A percentile compares a stretch with the other conserved stretches of the same genome.
phyloP scores from a whole-genome alignment of 345 rosid genomes.

The Murraya paniculata region DNA sequence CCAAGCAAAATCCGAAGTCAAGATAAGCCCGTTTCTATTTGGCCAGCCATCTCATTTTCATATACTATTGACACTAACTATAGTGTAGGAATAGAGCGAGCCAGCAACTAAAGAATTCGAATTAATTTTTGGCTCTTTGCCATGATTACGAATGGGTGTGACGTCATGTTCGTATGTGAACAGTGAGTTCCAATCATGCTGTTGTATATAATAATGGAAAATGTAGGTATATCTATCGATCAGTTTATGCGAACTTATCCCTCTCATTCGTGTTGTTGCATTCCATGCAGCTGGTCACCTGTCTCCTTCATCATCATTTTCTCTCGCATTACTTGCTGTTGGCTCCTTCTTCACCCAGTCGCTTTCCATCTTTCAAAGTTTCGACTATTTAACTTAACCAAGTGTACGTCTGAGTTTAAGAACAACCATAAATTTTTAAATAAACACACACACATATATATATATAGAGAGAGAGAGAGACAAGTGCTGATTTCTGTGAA shows the following conservation, averaged over 20 bases:
- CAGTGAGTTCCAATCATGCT: slow-evolving; percentile 32
- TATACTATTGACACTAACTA: no score
- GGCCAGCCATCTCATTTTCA: slow-evolving; percentile 24
- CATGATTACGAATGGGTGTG: not conserved
- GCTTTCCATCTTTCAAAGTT: not conserved
- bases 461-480: no score
- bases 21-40: not conserved
- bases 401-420: not conserved
- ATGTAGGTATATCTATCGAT: not conserved
- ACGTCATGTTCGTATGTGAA: slow-evolving; percentile 22
- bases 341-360: not conserved
- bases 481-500: not conserved
- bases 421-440: not conserved
- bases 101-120: no score
- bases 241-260: not conserved
- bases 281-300: slow-evolving; percentile 15
- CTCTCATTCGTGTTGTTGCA: not conserved
- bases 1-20: not conserved
- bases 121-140: not conserved
- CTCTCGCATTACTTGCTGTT: not conserved
- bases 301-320: slow-evolving; percentile 15
- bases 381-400: not conserved
- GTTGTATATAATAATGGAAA: no score
- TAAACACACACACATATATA: no score
- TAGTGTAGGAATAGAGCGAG: no score